Evolutionary conservation across 805 yeast genomes (phyloP).

Genomic region (Metschnikowia noctiluminum): DNA sequence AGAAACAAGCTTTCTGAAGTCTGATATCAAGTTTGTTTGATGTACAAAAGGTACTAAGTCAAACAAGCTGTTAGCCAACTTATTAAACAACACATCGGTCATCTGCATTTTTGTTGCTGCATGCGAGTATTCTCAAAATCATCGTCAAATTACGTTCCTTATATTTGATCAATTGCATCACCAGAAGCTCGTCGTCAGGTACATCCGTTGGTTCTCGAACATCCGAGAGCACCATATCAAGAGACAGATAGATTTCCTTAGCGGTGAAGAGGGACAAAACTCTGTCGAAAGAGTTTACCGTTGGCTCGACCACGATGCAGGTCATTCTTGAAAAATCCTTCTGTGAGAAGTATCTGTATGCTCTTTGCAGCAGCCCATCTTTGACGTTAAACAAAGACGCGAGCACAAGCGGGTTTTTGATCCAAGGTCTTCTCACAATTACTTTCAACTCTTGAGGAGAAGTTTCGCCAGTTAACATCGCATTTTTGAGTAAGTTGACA

Average conservation of each 20-base stretch:
- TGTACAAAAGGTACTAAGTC: constrained; percentile 32
- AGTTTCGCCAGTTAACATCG: constrained; percentile 36
- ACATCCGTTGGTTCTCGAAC: constrained; percentile 32
- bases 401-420: constrained; percentile 28
- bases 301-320: constrained; percentile 22
- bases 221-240: constrained; percentile 26
- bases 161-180: constrained; percentile 36
- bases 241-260: constrained; percentile 29
- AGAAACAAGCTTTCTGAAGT: constrained; percentile 23
- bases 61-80: constrained; percentile 25
- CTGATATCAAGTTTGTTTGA: constrained; percentile 25
- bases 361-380: constrained; percentile 25
- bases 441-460: constrained; percentile 23
- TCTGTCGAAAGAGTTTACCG: constrained; percentile 20
- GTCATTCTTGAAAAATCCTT: constrained; percentile 37
- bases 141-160: constrained; percentile 27
- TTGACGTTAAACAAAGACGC: constrained; percentile 29
- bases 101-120: constrained; percentile 32
- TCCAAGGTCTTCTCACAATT: constrained; percentile 26
- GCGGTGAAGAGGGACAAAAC: constrained; percentile 23
- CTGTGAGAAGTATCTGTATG: constrained; percentile 22
- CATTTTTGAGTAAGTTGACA: constrained; percentile 33
- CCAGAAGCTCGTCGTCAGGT: constrained; percentile 27
- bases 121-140: constrained; percentile 27
- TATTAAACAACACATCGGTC: constrained; percentile 28